These are phyloP conservation scores for Trypethelium eluteriae DNA, from an alignment of 495 filamentous ascomycete genomes.

Conservation along the genomic window DNA sequence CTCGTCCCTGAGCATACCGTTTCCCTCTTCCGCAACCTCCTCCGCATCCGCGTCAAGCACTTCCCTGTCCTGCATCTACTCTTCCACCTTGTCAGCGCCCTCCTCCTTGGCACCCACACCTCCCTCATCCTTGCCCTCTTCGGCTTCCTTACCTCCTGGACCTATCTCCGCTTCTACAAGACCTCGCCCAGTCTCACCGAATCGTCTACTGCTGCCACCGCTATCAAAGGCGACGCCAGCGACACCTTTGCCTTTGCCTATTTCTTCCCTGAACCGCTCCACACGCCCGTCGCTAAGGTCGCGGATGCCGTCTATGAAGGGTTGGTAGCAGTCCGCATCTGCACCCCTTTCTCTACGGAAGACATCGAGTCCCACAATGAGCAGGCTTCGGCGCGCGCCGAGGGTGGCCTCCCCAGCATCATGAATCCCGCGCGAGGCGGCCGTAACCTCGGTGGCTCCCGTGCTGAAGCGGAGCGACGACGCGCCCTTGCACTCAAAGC, in stretches of 20 bases:
- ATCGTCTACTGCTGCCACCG: constrained; percentile 49
- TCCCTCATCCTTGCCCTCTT: constrained; percentile 70
- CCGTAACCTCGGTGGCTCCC: constrained; percentile 45
- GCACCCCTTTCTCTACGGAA: constrained; percentile 78
- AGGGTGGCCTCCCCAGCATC: constrained; percentile 57
- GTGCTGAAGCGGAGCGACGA: constrained; percentile 87
- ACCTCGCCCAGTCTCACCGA: constrained; percentile 42
- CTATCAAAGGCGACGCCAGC: constrained; percentile 75
- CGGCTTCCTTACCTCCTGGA: constrained; percentile 85
- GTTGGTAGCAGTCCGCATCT: constrained; percentile 64
- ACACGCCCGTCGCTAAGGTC: constrained; percentile 65
- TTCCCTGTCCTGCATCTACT: constrained; percentile 87
- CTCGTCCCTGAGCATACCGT: constrained; percentile 98
- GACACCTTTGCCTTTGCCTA: constrained; percentile 92
- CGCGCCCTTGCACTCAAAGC: constrained; percentile 83
- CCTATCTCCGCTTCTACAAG: constrained; percentile 86
- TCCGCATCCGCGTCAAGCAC: constrained; percentile 87
- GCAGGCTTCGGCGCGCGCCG: constrained; percentile 57
- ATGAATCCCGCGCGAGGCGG: constrained; percentile 44
- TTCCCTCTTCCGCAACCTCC: constrained; percentile 72
- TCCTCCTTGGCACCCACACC: constrained; percentile 79
- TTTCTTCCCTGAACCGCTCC: constrained; percentile 85
- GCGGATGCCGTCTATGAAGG: constrained; percentile 66
- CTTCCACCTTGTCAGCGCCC: constrained; percentile 64
- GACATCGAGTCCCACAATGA: constrained; percentile 77